phyloP scores from a whole-genome alignment of 2,329 filamentous ascomycete species.

The Fusarium anguioides region DNA sequence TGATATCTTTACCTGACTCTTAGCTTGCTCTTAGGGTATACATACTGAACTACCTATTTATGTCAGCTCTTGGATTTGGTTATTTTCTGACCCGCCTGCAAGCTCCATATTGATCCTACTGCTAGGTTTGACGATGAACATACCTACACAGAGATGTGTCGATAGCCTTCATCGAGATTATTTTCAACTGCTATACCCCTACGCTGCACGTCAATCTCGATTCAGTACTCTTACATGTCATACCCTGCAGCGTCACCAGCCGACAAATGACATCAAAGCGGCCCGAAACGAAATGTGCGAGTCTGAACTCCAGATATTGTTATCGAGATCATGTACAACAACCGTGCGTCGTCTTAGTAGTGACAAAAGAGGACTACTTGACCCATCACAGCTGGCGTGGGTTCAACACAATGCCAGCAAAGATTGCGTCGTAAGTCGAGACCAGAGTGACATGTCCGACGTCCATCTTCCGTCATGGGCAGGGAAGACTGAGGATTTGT shows the following conservation, averaged over 20 bases:
- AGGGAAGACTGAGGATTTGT: constrained; percentile 16
- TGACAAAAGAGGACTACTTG: too few species aligned
- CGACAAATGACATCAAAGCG: neutral
- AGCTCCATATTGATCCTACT: neutral
- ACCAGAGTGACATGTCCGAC: constrained; percentile 8
- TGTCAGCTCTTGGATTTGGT: too few species aligned
- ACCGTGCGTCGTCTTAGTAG: neutral
- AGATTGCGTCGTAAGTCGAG: constrained; percentile 1
- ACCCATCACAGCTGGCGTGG: too few species aligned
- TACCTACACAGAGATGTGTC: neutral
- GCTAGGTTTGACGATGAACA: neutral
- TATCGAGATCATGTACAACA: constrained; percentile 14
- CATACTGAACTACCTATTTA: too few species aligned
- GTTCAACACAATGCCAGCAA: too few species aligned
- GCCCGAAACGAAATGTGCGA: neutral
- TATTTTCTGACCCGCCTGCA: too few species aligned
- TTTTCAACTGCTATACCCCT: neutral
- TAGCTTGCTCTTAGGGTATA: too few species aligned
- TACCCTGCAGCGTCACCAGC: neutral
- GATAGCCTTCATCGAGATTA: neutral
- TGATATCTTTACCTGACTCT: too few species aligned
- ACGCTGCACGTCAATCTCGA: constrained; percentile 11
- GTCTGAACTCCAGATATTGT: neutral
- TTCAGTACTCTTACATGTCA: neutral
- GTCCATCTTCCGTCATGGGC: constrained; percentile 25